Evolutionary conservation across 768 basidiomycete species (phyloP).

Genomic region (Exsudoporus frostii): DNA sequence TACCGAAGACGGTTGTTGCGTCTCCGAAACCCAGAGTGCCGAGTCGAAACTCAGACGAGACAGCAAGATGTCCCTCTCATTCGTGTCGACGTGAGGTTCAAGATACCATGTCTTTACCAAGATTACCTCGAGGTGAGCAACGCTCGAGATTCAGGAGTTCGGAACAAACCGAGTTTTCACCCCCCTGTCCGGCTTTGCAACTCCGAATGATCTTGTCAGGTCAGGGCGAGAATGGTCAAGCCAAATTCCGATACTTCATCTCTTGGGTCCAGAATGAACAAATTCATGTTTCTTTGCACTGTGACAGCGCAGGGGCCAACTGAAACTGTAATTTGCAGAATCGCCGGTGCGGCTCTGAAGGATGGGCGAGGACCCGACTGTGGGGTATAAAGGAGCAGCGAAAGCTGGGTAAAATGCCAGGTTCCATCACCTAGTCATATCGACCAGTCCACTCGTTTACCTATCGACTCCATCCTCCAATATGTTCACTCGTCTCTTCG

Average conservation of each 20-base stretch:
- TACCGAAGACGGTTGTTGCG: too few species aligned
- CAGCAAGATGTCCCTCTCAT: background rate
- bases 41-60: background rate
- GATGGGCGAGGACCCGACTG: background rate
- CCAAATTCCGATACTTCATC: background rate
- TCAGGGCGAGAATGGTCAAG: background rate
- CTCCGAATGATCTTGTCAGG: background rate
- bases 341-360: background rate
- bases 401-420: background rate
- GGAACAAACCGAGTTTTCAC: background rate
- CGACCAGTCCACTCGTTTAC: constrained; percentile 1
- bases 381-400: background rate
- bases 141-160: background rate
- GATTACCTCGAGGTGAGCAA: background rate
- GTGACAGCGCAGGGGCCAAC: background rate
- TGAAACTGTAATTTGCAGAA: constrained; percentile 3
- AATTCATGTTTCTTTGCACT: background rate
- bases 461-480: background rate
- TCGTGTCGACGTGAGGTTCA: background rate
- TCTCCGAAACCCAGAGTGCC: too few species aligned
- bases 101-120: background rate
- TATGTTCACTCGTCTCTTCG: constrained; percentile 17
- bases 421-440: background rate
- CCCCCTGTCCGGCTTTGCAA: background rate
- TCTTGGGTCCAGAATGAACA: background rate